Evolutionary conservation across 2,329 filamentous ascomycete species (phyloP), one percentile per base, ranked within the genome.

Genomic region (Monosporascus sp.): DNA sequence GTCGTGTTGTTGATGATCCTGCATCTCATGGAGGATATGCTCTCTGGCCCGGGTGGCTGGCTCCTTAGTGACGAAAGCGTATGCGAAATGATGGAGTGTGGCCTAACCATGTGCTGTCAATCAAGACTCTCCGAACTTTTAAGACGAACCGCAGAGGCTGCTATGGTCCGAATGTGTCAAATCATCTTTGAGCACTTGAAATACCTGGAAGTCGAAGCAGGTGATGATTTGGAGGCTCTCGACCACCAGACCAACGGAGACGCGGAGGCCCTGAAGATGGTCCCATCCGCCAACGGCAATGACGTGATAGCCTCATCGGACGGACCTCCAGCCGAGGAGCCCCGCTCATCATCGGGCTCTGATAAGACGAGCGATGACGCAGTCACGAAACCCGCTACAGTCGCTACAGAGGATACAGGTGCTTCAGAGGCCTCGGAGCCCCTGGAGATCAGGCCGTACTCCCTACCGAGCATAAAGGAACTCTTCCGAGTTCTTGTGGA

Each of bases 1-100:
- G 91, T 97, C 50, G 95, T 99, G 15, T 80, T 97, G 51, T 76
- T 97, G 52, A 88, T 95, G 73, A 97, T 99, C 63, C 72, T 99
- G 54, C 94, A 96, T 67, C 80, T 99, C 47, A 99, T 99, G 94
- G 94, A 99, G 71, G 89, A 91, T 65, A 97, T 99, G 88, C 86
- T 99, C 63, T 95, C 92, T 17, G 90, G 94, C 0, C 90, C 92
- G 0, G 91, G 93, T 31, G 94, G 94, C 38, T 88, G 95, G 60
- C 83, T 97, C 11, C 76, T 99, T n/a, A 95, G 93, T 54, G 94
- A 99, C 64, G 93, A 97, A 73, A 97, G 93, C 66, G 91, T 99
- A 11, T 99, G 95, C 68, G 91, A 97, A 69, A 97, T 99, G 91
- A 97, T 99, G 93, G 94, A 96, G 69, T 93, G 91, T 2, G 94